Base-by-base conservation (phyloP, 2,329 filamentous ascomycete genomes). In the Mariannaea elegans region DNA sequence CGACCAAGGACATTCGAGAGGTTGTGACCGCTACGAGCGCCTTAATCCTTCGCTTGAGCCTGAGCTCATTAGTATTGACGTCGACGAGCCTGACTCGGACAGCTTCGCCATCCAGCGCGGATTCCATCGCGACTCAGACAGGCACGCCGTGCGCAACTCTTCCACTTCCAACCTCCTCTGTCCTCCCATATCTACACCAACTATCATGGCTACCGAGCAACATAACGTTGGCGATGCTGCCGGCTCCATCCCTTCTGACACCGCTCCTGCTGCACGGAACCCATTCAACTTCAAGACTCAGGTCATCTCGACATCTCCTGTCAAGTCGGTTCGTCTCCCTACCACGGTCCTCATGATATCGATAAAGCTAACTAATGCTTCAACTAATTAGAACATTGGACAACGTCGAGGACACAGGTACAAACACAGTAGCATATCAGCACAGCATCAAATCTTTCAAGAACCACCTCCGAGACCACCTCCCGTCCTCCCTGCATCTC, bases 201-300 rank as follows among this genome's bases (percentile, higher is more conserved):
- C 59, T 4, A 51, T 56, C 19, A 71, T 71, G 68, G 56, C 34
- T 18, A 38, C 55, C 24, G 54, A 69, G 48, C 62, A 67, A 12
- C 16, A 38, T 10, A 56, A 57, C 9, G 27, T 49, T 2, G 51
- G 41, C 50, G 63, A 69, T 34, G 50, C 52, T 27, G 54, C 61
- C 16, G 34, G 12, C 23, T 27, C 31, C 7, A 36, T 8, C 23
- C 31, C 53, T 8, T 9, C 46, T 24, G n/a, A 27, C 27, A 62
- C 65, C 19, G 69, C 65, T 19, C 65, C 76, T 24, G 61, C 73
- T 14, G 75, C 74, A 14, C 80, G 79, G 56, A 91, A 89, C 65
- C 94, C 94, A 1, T 98, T 99, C 86, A 98, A 98, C 78, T 98
- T 98, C 77, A 88, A 96, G 78, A 91, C 94, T 1, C 89, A 91